Percentiles rank a stretch among this genome's conserved stretches.
Evolutionary conservation across 2,329 filamentous ascomycete genomes (phyloP).

Genomic region (Tolypocladium ophioglossoides): DNA sequence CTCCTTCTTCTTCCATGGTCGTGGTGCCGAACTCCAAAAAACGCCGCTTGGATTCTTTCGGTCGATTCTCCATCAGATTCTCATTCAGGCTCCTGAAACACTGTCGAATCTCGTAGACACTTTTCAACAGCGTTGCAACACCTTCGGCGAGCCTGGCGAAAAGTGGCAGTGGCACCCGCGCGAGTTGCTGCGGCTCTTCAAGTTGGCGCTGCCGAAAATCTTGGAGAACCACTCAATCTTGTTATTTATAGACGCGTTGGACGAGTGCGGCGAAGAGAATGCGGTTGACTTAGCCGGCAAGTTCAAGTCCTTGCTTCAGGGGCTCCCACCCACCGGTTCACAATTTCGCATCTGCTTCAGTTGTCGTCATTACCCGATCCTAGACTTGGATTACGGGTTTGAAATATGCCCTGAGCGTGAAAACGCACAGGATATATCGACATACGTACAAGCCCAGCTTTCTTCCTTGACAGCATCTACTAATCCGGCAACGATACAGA

Average conservation of each 20-base stretch:
- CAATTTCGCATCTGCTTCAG: slow-evolving; percentile 18
- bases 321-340: background rate
- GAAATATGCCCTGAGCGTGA: slow-evolving; percentile 18
- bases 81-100: slow-evolving; percentile 12
- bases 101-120: slow-evolving; percentile 7
- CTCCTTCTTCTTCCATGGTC: slow-evolving; percentile 25
- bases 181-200: slow-evolving; percentile 12
- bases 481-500: slow-evolving; percentile 9
- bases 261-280: slow-evolving; percentile 18
- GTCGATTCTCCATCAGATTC: slow-evolving; percentile 22
- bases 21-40: slow-evolving; percentile 20
- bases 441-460: slow-evolving; percentile 15
- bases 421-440: slow-evolving; percentile 18
- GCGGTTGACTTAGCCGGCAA: slow-evolving; percentile 9
- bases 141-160: slow-evolving; percentile 6
- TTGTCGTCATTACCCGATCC: slow-evolving; percentile 20
- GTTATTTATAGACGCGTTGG: slow-evolving; percentile 24
- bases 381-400: slow-evolving; percentile 8
- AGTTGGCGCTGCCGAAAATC: slow-evolving; percentile 9
- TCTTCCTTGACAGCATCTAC: background rate
- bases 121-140: slow-evolving; percentile 6
- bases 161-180: slow-evolving; percentile 16
- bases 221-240: slow-evolving; percentile 9
- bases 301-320: slow-evolving; percentile 8
- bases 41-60: slow-evolving; percentile 21